Base-by-base conservation (phyloP, 2,329 filamentous ascomycete genomes). In the Chaetothyriales sp. region DNA sequence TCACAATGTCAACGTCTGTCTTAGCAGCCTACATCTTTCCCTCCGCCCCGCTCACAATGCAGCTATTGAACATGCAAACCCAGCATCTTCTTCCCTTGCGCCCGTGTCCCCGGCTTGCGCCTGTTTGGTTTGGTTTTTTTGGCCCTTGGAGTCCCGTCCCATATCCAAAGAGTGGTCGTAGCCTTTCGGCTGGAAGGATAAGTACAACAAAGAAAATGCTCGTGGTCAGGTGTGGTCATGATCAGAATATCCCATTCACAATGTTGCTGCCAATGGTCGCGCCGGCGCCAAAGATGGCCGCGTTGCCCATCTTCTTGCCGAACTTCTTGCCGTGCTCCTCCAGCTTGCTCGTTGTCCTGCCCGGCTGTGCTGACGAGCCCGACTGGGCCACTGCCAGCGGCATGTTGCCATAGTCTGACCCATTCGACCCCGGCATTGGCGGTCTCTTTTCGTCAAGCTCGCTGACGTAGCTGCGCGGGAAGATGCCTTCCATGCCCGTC, bases 261-360 rank as follows among this genome's bases (percentile, higher is more conserved):
- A 95, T 81, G 65, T 94, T 92, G 60, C 84, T 80, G 65, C 89
- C 89, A 58, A 95, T 84, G 1, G 87, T 92, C 47, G 90, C 89
- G 68, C 90, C 89, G 47, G 90, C 90, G 67, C 90, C 90, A 43
- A 56, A 67, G 68, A 51, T 69, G 69, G 71, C 70, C 51, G 80
- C 80, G 66, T 83, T 83, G 33, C 90, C 90, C 64, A 90, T 68
- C 76, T 95, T 97, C 80, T 94, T 94, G 60, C 90, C 89, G 69
- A 95, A 86, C 73, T 95, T 95, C 81, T 95, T 95, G 51, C 87
- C 89, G 51, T 82, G 78, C 68, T 87, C 77, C 57, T 81, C 77
- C 15, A 82, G 72, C 72, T 92, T 92, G 65, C 73, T 75, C 7
- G 69, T 70, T 61, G 66, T 70, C 60, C 70, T 72, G 54, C 66